Conservation (phyloP, 345 rosid species). For the Populus ilicifolia region DNA sequence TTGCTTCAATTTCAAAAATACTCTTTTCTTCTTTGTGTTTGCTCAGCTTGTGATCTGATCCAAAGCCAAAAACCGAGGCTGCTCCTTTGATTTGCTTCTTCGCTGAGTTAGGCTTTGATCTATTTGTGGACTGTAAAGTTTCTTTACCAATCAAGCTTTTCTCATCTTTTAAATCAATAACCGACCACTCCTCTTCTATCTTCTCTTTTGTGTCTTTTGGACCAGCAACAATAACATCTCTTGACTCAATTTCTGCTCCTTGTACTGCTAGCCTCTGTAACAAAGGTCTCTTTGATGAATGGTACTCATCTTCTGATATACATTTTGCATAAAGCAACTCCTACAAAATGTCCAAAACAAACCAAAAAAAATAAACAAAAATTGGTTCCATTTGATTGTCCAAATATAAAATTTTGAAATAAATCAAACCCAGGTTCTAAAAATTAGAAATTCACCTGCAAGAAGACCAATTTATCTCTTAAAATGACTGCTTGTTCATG, state of each 20-base stretch:
- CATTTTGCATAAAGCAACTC: constrained; percentile 70
- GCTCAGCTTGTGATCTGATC: constrained; percentile 35
- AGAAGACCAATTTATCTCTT: constrained; percentile 64
- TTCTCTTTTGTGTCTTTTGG: constrained; percentile 33
- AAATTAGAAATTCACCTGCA: constrained; percentile 42
- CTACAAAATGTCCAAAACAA: constrained; percentile 17
- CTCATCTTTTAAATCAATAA: constrained; percentile 63
- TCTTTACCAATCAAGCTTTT: constrained; percentile 30
- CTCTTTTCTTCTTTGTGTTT: constrained; percentile 41
- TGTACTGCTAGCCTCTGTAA: constrained; percentile 64
- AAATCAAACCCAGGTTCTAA: neutral
- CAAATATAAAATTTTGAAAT: neutral
- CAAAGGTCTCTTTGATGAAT: constrained; percentile 69
- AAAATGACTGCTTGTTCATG: constrained; percentile 48
- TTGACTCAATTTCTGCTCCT: constrained; percentile 64
- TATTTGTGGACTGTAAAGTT: constrained; percentile 32
- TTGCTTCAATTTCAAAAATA: constrained; percentile 42
- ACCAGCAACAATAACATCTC: constrained; percentile 43
- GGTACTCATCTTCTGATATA: constrained; percentile 61
- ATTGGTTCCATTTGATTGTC: neutral
- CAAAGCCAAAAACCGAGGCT: constrained; percentile 50
- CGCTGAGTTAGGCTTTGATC: constrained; percentile 36
- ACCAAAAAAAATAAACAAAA: neutral
- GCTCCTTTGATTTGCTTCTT: constrained; percentile 65
- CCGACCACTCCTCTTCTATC: constrained; percentile 63